Base-by-base conservation (phyloP, 805 yeast species). In the Scheffersomyces amazonensis region DNA sequence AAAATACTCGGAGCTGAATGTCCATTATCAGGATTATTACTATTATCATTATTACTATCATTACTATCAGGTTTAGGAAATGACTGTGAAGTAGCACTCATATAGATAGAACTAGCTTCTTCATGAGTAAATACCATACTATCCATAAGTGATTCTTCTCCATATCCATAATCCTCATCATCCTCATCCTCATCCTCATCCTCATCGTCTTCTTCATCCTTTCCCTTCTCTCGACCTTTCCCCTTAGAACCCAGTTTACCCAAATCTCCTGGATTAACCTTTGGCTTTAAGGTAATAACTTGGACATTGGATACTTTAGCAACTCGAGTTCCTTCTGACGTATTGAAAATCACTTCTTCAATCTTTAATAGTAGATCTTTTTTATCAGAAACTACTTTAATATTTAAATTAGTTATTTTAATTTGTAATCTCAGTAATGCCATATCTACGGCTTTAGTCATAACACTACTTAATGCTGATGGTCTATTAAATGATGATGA, bases 31-130 rank as follows among this genome's bases (percentile, higher is more conserved):
- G 33, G 22, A 11, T 19, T 31, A 20, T 17, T 30, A 16, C 24
- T 35, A 15, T 22, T 28, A 25, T 17, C 30, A 11, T 24, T 28
- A 9, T 29, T 24, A 9, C 23, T 16, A 29, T 41, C 34, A 23
- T 38, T 33, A 19, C 30, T 24, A 13, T 31, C 25, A 19, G 54
- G 30, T 22, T 48, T 48, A 38, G 48, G 55, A 34, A 71, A 62
- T 2, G 78, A 53, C 35, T 75, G 71, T 0, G 87, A 79, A 9
- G 83, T 68, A 2, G 96, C 95, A 58, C 95, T 86, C 90, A 86
- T 80, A 53, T 85, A 87, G 15, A 87, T 72, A 2, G 89, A 80
- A 33, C 79, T 72, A 1, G 87, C 83, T 39, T 82, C 84, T 35
- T 76, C 80, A 37, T 78, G 82, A 1, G 91, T 79, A 52, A 81